phyloP scores from a whole-genome alignment of 2,329 filamentous ascomycete species.

The Penicillium sp. region DNA sequence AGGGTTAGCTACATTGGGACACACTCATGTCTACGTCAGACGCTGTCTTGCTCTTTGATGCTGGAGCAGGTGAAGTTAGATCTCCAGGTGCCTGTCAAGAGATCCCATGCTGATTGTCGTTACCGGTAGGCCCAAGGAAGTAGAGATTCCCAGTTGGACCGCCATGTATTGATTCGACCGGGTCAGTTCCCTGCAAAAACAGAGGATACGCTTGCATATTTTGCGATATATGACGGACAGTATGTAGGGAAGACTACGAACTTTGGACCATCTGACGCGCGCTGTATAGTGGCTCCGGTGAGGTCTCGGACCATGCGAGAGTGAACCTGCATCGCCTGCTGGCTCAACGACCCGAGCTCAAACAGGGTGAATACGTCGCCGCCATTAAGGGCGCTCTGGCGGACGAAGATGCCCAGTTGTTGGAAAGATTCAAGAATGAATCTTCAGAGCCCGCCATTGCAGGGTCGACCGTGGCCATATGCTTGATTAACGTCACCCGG shows the following conservation, averaged over 20 bases:
- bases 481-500: constrained; percentile 30
- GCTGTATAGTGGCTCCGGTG: constrained; percentile 26
- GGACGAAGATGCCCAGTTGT: constrained; percentile 28
- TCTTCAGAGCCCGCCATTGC: constrained; percentile 25
- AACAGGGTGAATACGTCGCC: constrained; percentile 25
- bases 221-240: constrained; percentile 37
- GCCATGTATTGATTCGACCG: constrained; percentile 26
- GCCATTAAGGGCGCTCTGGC: constrained; percentile 30
- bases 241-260: constrained; percentile 13
- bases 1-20: constrained; percentile 20
- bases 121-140: constrained; percentile 27
- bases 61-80: constrained; percentile 28
- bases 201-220: constrained; percentile 28
- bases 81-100: neutral
- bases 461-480: constrained; percentile 34
- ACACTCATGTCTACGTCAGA: constrained; percentile 24
- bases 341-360: constrained; percentile 27
- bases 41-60: constrained; percentile 28
- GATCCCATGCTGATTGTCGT: constrained; percentile 1
- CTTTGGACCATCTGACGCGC: neutral
- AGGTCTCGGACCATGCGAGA: constrained; percentile 32
- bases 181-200: constrained; percentile 27
- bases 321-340: constrained; percentile 26
- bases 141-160: constrained; percentile 30
- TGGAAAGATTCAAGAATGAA: constrained; percentile 25